Evolutionary conservation across 2,329 filamentous ascomycete genomes (phyloP), one percentile per base, ranked within the genome.

Genomic region (Trichoderma koningii): DNA sequence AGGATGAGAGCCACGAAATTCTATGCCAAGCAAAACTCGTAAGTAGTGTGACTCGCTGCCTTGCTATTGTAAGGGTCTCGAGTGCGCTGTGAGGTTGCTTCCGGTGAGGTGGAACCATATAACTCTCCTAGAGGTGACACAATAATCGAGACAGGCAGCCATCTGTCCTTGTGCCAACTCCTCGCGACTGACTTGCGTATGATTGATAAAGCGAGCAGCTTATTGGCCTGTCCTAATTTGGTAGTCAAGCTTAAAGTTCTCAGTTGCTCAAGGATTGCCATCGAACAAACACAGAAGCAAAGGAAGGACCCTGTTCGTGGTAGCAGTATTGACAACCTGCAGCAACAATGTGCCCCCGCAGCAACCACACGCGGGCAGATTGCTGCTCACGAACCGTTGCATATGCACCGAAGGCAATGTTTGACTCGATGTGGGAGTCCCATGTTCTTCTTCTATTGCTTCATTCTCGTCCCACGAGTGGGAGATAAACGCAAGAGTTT

Each of bases 291-390:
- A 61, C 14, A 51, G 55, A 47, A 7, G 7, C 30, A 34, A 34
- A 34, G 30, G 26, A 47, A 17, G 55, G 10, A 59, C 19, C 55
- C 26, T 48, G 47, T 59, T 15, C 17, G 7, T 23, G 26, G 48
- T 41, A 23, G 34, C 41, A 38, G 41, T 55, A 41, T 51, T 51
- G 56, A 23, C 44, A 38, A 42, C 45, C 45, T 42, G 56, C 56
- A 51, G 47, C 45, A 60, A 2, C 45, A 60, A 60, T 61, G 17
- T 61, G 47, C 47, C 21, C 47, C 23, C 57, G 50, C 30, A 48
- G 48, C 57, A 61, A 48, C 47, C 57, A 61, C 57, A 19, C 47
- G 61, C 61, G 61, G 61, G 23, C 28, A 61, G 34, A 34, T 44
- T 23, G 44, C 48, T 61, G 57, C 57, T 52, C 48, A 45, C 48